A percentile compares a stretch with the other conserved stretches of the same genome.
Evolutionary conservation across 1,284 basidiomycete genomes (phyloP).

Genomic region (Austroboletus niveus): DNA sequence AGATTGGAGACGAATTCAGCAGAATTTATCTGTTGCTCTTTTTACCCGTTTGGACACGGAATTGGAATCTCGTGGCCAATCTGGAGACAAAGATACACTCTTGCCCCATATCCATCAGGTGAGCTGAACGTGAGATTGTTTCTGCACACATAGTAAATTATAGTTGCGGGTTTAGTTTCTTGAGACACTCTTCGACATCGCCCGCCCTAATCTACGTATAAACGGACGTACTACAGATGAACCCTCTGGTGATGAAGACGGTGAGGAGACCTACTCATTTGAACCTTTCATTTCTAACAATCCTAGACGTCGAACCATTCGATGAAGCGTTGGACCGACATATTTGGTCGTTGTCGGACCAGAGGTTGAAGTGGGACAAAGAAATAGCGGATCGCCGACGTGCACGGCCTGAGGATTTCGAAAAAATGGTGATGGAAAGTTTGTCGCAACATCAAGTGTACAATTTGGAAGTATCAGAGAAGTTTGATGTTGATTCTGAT

Average conservation of each 20-base stretch:
- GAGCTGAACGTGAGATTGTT: neutral
- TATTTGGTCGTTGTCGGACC: conserved; percentile 69
- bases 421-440: conserved; percentile 39
- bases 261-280: conserved; percentile 31
- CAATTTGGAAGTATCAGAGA: conserved; percentile 9
- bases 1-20: conserved; percentile 60
- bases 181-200: conserved; percentile 58
- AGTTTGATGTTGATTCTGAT: neutral
- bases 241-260: conserved; percentile 42
- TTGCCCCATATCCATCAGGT: conserved; percentile 53
- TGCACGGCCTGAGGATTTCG: conserved; percentile 51
- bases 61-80: conserved; percentile 33
- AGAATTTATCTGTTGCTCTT: conserved; percentile 47
- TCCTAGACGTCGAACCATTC: conserved; percentile 69
- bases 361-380: conserved; percentile 65
- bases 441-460: conserved; percentile 16
- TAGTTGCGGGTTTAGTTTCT: conserved; percentile 46
- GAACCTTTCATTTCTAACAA: conserved; percentile 5
- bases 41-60: conserved; percentile 43
- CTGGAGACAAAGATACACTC: conserved; percentile 44
- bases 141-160: conserved; percentile 2
- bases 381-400: conserved; percentile 62
- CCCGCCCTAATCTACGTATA: conserved; percentile 70
- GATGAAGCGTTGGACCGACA: conserved; percentile 76
- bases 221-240: conserved; percentile 76